A percentile compares a stretch with the other conserved stretches of the same genome.
These are phyloP conservation scores for Allium cepa DNA, from an alignment of 106 monocot genomes.

Conservation along the genomic window DNA sequence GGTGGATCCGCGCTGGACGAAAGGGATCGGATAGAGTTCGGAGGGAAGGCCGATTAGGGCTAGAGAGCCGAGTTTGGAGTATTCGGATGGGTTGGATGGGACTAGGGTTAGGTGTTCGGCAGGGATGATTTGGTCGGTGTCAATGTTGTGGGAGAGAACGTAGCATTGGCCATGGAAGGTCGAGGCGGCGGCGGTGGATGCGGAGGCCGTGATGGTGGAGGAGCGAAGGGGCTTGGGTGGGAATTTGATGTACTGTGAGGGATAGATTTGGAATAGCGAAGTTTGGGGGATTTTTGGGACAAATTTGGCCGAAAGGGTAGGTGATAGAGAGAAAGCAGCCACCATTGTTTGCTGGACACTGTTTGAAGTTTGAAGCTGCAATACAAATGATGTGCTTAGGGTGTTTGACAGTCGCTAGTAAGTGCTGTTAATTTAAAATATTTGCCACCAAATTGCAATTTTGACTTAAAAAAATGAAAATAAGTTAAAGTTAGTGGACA, in stretches of 20 bases:
- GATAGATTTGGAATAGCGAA: background rate
- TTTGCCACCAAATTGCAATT: too few relatives aligned
- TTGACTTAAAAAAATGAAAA: too few relatives aligned
- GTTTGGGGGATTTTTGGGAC: too few relatives aligned
- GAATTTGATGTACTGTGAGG: background rate
- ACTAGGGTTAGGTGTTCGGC: constrained; percentile 94
- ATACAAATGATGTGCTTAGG: too few relatives aligned
- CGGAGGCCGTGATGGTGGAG: background rate
- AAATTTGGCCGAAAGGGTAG: too few relatives aligned
- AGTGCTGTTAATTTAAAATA: too few relatives aligned
- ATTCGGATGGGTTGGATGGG: constrained; percentile 95
- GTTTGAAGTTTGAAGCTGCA: too few relatives aligned
- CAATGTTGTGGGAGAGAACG: constrained; percentile 94
- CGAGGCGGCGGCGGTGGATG: constrained; percentile 7
- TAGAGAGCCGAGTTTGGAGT: constrained; percentile 75
- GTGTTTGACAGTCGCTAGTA: too few relatives aligned
- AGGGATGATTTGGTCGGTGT: constrained; percentile 98
- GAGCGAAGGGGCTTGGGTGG: constrained; percentile 13
- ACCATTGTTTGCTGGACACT: too few relatives aligned
- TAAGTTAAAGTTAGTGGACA: too few relatives aligned
- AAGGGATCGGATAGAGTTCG: constrained; percentile 58
- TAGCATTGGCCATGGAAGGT: constrained; percentile 86
- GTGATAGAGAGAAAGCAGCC: too few relatives aligned
- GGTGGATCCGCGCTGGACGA: constrained; percentile 41
- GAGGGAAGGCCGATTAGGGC: constrained; percentile 79